Evolutionary conservation across 495 filamentous ascomycete genomes (phyloP).

Genomic region (Xylaria scruposa): DNA sequence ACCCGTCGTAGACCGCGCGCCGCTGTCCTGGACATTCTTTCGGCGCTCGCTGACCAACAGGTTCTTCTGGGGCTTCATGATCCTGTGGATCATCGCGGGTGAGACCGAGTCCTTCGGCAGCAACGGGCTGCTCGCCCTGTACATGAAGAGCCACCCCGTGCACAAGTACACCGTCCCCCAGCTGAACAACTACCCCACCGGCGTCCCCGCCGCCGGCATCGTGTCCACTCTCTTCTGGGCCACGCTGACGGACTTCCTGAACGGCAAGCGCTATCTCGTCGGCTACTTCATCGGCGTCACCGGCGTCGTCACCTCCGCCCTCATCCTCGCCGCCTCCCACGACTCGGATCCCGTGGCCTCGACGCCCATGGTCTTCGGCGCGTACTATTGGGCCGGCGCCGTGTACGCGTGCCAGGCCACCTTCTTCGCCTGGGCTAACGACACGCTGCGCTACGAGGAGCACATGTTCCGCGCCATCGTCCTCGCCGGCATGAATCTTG

Average conservation of each 20-base stretch:
- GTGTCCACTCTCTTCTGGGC: slow-evolving; percentile 61
- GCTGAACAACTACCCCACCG: slow-evolving; percentile 57
- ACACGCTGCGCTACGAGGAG: slow-evolving; percentile 57
- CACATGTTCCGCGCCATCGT: slow-evolving; percentile 53
- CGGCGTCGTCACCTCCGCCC: slow-evolving; percentile 52
- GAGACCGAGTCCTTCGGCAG: slow-evolving; percentile 59
- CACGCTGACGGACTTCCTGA: slow-evolving; percentile 58
- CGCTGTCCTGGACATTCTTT: slow-evolving; percentile 47
- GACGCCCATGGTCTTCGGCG: slow-evolving; percentile 50
- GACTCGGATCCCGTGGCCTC: slow-evolving; percentile 42
- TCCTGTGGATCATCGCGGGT: slow-evolving; percentile 57
- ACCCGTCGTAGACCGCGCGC: slow-evolving; percentile 40
- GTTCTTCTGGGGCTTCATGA: slow-evolving; percentile 59
- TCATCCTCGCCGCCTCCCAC: slow-evolving; percentile 55
- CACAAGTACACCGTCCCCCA: slow-evolving; percentile 51
- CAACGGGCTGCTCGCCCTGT: slow-evolving; percentile 54
- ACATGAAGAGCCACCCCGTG: slow-evolving; percentile 48
- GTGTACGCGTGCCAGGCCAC: slow-evolving; percentile 65
- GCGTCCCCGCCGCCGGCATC: slow-evolving; percentile 57
- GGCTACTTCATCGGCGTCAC: slow-evolving; percentile 61
- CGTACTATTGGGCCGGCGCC: slow-evolving; percentile 61
- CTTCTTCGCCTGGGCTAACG: slow-evolving; percentile 69
- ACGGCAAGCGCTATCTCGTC: slow-evolving; percentile 57
- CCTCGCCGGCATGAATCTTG: slow-evolving; percentile 63
- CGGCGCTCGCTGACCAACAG: slow-evolving; percentile 50